Percentiles rank a stretch among this genome's conserved stretches.
Conservation (phyloP, 202 grass and related monocot genomes). For the Sporobolus alterniflorus region DNA sequence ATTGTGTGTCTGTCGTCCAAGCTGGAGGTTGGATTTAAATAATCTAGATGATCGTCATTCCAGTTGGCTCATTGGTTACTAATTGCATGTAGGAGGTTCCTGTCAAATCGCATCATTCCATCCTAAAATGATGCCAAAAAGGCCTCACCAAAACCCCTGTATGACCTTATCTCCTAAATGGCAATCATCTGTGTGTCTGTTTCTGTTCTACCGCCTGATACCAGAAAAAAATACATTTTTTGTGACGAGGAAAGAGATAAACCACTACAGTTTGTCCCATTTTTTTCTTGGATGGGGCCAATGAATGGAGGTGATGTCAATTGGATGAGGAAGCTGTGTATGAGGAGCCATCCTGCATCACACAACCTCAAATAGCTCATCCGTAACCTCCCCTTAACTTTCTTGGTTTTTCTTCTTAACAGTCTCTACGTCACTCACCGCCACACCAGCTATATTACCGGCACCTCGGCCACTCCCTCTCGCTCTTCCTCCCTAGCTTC, state of each 20-base stretch:
- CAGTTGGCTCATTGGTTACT: not conserved
- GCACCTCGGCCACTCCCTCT: slow-evolving; percentile 26
- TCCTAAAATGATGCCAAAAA: not conserved
- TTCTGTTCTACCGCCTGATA: not conserved
- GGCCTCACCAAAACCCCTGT: not conserved
- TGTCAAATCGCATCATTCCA: not conserved
- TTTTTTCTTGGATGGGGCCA: too few relatives aligned
- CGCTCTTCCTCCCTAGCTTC: slow-evolving; percentile 15
- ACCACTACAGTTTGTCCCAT: slow-evolving; percentile 1
- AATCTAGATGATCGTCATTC: not conserved
- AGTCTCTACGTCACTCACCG: slow-evolving; percentile 9
- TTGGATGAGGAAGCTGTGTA: slow-evolving; percentile 92
- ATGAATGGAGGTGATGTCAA: slow-evolving; percentile 44
- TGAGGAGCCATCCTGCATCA: slow-evolving; percentile 59
- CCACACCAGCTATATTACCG: slow-evolving; percentile 21
- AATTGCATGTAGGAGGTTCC: not conserved
- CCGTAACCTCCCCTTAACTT: slow-evolving; percentile 39
- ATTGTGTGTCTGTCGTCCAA: not conserved
- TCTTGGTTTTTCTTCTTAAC: not conserved
- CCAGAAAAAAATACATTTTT: not conserved
- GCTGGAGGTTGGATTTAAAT: not conserved
- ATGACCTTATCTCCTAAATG: not conserved
- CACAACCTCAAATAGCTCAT: slow-evolving; percentile 81
- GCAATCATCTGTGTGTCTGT: not conserved
- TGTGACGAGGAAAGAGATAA: slow-evolving; percentile 39